These are phyloP conservation scores for Begonia fuchsioides DNA, from an alignment of 306 rosid genomes.

Conservation along the genomic window DNA sequence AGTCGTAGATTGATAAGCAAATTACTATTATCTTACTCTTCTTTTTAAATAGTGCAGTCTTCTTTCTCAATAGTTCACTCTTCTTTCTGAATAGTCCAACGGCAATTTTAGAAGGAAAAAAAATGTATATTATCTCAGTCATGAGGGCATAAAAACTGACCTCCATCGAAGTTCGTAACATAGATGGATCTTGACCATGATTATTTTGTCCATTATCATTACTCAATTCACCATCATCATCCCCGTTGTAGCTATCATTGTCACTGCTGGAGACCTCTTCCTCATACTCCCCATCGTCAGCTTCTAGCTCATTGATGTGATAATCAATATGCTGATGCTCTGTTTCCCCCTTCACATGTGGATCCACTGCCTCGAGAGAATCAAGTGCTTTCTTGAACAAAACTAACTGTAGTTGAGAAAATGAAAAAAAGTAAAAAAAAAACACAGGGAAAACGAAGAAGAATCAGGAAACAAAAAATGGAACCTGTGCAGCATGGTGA, in stretches of 20 bases:
- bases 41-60: too few relatives aligned
- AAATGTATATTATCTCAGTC: too few relatives aligned
- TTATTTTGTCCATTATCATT: conserved; percentile 58
- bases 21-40: too few relatives aligned
- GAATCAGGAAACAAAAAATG: conserved; percentile 4
- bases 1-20: too few relatives aligned
- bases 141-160: conserved; percentile 14
- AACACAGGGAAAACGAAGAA: not conserved
- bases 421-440: conserved; percentile 10
- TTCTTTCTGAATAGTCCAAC: too few relatives aligned
- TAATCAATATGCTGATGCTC: conserved; percentile 92
- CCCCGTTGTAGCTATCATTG: conserved; percentile 29
- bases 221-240: conserved; percentile 83
- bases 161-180: conserved; percentile 54
- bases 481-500: conserved; percentile 97
- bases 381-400: conserved; percentile 80
- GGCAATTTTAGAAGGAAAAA: too few relatives aligned
- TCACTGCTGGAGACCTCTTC: conserved; percentile 26
- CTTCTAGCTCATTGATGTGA: conserved; percentile 70
- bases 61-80: too few relatives aligned
- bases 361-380: conserved; percentile 79
- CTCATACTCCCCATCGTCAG: conserved; percentile 45
- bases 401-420: conserved; percentile 40
- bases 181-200: conserved; percentile 41
- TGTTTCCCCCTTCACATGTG: conserved; percentile 66